These are phyloP conservation scores for Entomortierella chlamydospora DNA, from an alignment of 192 early-diverging fungal genomes.

Conservation along the genomic window DNA sequence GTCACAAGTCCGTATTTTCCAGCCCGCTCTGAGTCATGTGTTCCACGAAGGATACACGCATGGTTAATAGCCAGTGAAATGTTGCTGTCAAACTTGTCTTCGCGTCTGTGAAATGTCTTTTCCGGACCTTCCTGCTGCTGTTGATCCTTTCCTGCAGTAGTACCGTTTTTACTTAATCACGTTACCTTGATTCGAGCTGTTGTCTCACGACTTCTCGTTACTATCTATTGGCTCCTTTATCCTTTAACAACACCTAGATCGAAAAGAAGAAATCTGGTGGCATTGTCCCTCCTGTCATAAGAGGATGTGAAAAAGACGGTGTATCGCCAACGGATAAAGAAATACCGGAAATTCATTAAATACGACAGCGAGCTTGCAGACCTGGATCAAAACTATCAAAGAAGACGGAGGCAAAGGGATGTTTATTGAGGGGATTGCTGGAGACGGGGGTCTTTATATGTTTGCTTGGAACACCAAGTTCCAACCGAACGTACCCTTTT, in stretches of 20 bases:
- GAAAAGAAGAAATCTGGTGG: slow-evolving; percentile 6
- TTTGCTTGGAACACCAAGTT: neutral
- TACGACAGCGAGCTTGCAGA: slow-evolving; percentile 4
- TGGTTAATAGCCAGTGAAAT: too few relatives aligned
- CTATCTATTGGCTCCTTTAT: too few relatives aligned
- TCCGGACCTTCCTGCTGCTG: too few relatives aligned
- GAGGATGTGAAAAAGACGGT: slow-evolving; percentile 13
- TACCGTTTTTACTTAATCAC: too few relatives aligned
- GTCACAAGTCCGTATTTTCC: too few relatives aligned
- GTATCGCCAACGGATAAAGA: slow-evolving; percentile 21
- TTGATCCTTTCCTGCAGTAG: too few relatives aligned
- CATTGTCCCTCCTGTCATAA: slow-evolving; percentile 17
- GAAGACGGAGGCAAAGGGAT: slow-evolving; percentile 16
- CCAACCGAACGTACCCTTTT: neutral
- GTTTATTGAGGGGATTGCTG: slow-evolving; percentile 11
- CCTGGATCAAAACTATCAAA: slow-evolving; percentile 19
- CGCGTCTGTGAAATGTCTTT: too few relatives aligned
- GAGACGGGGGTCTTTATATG: neutral
- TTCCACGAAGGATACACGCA: too few relatives aligned
- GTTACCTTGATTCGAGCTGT: too few relatives aligned
- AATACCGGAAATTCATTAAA: slow-evolving; percentile 19
- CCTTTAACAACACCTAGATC: slow-evolving; percentile 7
- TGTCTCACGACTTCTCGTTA: too few relatives aligned
- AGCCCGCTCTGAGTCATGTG: too few relatives aligned
- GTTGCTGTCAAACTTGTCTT: too few relatives aligned